Conservation (phyloP, 2,329 filamentous ascomycete species). For the Trichoderma harzianum region DNA sequence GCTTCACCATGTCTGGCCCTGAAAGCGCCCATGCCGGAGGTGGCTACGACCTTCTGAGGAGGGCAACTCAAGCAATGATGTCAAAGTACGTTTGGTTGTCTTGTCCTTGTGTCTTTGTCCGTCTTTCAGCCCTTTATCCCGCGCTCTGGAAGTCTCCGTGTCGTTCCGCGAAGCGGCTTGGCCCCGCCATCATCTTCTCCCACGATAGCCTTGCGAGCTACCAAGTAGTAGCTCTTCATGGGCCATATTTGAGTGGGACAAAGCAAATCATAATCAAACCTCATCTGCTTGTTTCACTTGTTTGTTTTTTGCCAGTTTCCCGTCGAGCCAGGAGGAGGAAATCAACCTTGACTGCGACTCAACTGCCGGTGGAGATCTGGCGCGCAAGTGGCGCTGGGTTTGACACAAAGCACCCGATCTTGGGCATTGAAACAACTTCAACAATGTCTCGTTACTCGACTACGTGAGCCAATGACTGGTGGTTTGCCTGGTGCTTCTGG, state of each 20-base stretch:
- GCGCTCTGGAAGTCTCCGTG: slow-evolving; percentile 5
- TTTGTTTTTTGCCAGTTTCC: background rate
- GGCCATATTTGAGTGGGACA: background rate
- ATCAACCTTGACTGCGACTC: background rate
- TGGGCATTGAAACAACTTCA: background rate
- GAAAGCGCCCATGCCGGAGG: slow-evolving; percentile 41
- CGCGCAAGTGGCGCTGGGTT: slow-evolving; percentile 9
- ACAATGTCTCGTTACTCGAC: slow-evolving; percentile 15
- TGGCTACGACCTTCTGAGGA: slow-evolving; percentile 55
- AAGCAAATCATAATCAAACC: background rate
- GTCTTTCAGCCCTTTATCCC: slow-evolving; percentile 2
- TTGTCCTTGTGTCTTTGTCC: background rate
- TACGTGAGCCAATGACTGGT: background rate
- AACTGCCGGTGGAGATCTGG: background rate
- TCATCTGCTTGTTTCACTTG: background rate
- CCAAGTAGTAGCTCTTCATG: slow-evolving; percentile 4
- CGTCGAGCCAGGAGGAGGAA: background rate
- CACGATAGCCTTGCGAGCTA: slow-evolving; percentile 4
- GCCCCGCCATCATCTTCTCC: slow-evolving; percentile 11
- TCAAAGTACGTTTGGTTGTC: slow-evolving; percentile 50
- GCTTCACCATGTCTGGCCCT: slow-evolving; percentile 47
- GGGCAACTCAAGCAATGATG: slow-evolving; percentile 63
- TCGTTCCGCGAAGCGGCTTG: slow-evolving; percentile 4
- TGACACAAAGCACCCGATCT: background rate
- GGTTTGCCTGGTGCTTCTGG: background rate